A percentile compares a stretch with the other conserved stretches of the same genome.
Conservation (phyloP, 2,329 filamentous ascomycete genomes). For the Fusarium humuli region DNA sequence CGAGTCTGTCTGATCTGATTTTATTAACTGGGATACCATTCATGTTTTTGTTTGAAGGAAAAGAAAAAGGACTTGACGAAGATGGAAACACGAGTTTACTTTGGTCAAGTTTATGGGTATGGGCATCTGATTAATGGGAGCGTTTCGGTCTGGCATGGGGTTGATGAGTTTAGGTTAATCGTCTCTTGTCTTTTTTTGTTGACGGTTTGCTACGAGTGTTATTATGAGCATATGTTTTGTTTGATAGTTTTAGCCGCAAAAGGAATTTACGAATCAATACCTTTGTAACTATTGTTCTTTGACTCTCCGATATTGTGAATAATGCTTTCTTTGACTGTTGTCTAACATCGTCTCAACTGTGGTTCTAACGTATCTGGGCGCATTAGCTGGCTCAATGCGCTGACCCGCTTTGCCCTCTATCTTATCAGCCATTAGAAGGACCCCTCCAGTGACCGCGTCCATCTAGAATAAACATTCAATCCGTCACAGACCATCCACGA, state of each 20-base stretch:
- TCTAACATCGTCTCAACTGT: background rate
- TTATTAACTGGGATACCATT: conserved; percentile 27
- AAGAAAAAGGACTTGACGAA: background rate
- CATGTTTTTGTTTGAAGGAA: conserved; percentile 8
- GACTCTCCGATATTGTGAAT: background rate
- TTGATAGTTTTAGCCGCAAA: conserved; percentile 10
- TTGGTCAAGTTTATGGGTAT: conserved; percentile 7
- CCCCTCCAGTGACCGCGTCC: conserved; percentile 20
- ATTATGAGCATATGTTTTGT: conserved; percentile 14
- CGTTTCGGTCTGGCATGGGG: conserved; percentile 20
- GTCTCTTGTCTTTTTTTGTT: background rate
- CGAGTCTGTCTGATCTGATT: conserved; percentile 22
- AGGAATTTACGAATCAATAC: conserved; percentile 25
- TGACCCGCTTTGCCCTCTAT: conserved; percentile 1
- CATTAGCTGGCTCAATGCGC: background rate
- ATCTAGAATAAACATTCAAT: conserved; percentile 13
- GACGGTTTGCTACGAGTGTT: conserved; percentile 7
- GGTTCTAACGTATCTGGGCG: background rate
- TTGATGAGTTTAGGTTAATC: conserved; percentile 15
- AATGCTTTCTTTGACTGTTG: background rate
- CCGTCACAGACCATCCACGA: background rate
- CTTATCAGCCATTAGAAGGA: conserved; percentile 11
- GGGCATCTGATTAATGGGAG: conserved; percentile 25
- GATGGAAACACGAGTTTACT: conserved; percentile 4
- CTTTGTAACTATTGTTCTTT: background rate